Conservation (phyloP, 805 yeast species). For the Ogataea wickerhamii region DNA sequence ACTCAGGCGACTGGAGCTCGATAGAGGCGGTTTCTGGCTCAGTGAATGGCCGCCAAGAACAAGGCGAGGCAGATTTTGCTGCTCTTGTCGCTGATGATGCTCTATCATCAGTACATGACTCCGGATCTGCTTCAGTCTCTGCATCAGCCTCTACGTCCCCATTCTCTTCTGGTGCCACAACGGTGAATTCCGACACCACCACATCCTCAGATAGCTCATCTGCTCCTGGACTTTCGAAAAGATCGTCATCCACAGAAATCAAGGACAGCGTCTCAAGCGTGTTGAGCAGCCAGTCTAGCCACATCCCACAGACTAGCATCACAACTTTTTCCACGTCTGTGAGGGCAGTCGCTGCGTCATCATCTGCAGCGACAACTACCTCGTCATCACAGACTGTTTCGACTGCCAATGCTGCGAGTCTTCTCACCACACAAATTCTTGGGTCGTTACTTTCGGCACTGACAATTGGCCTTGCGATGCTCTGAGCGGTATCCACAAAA, state of each 20-base stretch:
- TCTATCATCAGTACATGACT: constrained; percentile 2
- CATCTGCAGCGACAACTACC: constrained; percentile 16
- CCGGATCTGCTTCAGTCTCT: constrained; percentile 6
- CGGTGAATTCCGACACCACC: neutral
- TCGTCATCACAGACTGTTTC: constrained; percentile 15
- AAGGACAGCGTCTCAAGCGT: neutral
- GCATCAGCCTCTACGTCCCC: constrained; percentile 6
- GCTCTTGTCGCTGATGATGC: constrained; percentile 32
- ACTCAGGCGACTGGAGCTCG: constrained; percentile 57
- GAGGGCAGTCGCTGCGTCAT: constrained; percentile 7
- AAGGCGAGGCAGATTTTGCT: constrained; percentile 44
- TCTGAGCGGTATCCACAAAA: too few species aligned
- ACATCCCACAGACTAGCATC: constrained; percentile 6
- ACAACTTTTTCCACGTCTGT: neutral
- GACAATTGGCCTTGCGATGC: neutral
- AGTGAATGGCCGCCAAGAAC: constrained; percentile 54
- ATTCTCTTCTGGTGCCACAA: constrained; percentile 1
- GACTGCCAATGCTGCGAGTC: constrained; percentile 12
- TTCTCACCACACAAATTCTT: constrained; percentile 3
- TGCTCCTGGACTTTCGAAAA: constrained; percentile 1
- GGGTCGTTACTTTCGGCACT: constrained; percentile 7
- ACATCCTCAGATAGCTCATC: neutral
- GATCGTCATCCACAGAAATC: constrained; percentile 7
- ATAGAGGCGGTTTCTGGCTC: constrained; percentile 55
- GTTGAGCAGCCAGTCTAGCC: neutral